Evolutionary conservation across 257 asterid genomes (phyloP).

Genomic region (Solanum ahanhuiri): DNA sequence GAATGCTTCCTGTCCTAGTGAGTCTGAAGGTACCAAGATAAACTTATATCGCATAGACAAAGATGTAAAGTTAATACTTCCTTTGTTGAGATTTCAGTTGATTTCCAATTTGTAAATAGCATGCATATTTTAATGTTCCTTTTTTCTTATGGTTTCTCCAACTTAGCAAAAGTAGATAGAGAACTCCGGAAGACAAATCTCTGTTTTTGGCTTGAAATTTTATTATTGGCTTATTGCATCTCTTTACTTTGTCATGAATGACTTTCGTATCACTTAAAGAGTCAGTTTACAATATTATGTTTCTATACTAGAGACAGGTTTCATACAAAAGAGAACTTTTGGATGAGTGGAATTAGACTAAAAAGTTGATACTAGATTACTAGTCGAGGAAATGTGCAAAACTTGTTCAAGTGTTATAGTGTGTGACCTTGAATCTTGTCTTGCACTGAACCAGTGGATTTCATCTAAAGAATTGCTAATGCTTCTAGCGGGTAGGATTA

Average conservation of each 20-base stretch:
- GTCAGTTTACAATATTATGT: neutral
- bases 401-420: neutral
- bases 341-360: too few relatives aligned
- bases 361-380: too few relatives aligned
- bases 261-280: neutral
- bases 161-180: too few relatives aligned
- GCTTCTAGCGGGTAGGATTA: neutral
- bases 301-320: neutral
- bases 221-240: neutral
- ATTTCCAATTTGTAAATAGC: neutral
- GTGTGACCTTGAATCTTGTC: neutral
- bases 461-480: neutral
- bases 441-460: neutral
- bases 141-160: too few relatives aligned
- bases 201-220: neutral
- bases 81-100: neutral
- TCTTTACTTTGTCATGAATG: neutral
- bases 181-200: too few relatives aligned
- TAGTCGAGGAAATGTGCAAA: neutral
- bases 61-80: neutral
- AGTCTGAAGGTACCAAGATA: neutral
- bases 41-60: neutral
- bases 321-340: neutral
- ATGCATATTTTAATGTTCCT: neutral
- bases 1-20: slow-evolving; percentile 24